phyloP scores from a whole-genome alignment of 2,329 filamentous ascomycete species.

The Aspergillus bombycis region DNA sequence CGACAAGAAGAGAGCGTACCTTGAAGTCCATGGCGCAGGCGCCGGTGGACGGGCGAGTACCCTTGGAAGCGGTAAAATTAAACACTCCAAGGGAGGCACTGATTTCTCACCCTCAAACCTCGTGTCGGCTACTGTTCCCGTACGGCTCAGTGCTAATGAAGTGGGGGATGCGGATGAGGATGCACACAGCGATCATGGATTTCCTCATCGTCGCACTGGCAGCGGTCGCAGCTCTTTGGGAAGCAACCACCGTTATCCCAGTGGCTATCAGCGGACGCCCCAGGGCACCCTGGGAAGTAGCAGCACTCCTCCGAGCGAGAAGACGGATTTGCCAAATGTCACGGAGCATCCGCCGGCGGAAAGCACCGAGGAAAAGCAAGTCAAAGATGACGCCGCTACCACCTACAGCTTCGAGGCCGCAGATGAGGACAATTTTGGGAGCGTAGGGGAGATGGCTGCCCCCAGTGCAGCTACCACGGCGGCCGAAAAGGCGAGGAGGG shows the following conservation, averaged over 20 bases:
- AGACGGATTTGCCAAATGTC: constrained; percentile 46
- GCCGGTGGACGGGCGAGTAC: constrained; percentile 63
- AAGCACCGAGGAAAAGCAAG: constrained; percentile 31
- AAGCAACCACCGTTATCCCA: constrained; percentile 47
- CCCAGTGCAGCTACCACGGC: constrained; percentile 44
- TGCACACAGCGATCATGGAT: constrained; percentile 41
- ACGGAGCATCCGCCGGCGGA: constrained; percentile 42
- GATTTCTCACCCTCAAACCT: constrained; percentile 79
- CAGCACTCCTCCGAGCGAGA: constrained; percentile 56
- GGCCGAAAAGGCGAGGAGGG: constrained; percentile 43
- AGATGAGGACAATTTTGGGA: constrained; percentile 59
- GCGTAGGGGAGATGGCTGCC: constrained; percentile 54
- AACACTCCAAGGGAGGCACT: constrained; percentile 78
- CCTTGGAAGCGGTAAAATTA: constrained; percentile 75
- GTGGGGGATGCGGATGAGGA: constrained; percentile 85
- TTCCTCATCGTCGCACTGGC: constrained; percentile 57
- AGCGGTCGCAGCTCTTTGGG: constrained; percentile 62
- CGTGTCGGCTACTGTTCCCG: constrained; percentile 78
- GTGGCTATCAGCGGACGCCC: constrained; percentile 47
- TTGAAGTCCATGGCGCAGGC: constrained; percentile 71
- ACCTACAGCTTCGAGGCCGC: constrained; percentile 39
- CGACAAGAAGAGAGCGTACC: constrained; percentile 82
- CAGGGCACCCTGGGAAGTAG: constrained; percentile 52
- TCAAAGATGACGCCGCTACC: constrained; percentile 33
- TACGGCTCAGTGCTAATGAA: constrained; percentile 92